Base-by-base conservation (phyloP, 768 basidiomycete genomes). In the Pleurotus ostreatus region DNA sequence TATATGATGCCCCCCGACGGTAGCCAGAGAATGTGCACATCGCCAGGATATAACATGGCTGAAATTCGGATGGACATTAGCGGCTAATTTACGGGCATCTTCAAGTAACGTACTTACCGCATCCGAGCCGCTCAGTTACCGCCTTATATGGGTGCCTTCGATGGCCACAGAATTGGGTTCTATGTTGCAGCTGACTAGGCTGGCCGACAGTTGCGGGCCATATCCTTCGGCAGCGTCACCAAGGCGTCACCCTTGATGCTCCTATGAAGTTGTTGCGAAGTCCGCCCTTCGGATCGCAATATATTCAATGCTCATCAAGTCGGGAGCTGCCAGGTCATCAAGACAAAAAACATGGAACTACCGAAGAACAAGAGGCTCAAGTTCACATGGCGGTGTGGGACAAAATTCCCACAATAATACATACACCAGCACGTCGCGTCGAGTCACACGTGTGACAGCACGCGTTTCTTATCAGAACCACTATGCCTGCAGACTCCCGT, bases 41-140 rank as follows among this genome's bases (percentile, higher is more conserved):
- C n/a, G 41, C 41, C n/a, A 16, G 51, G 51, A 53, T 53, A 53
- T 53, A 53, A 5, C 11, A 16, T 53, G 51, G 51, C 39, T 40
- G 51, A 53, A 53, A 39, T 38, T 53, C 51, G 51, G 51, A 18
- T 20, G 23, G 9, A 39, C 13, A 8, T 12, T 12, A 53, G n/a
- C 51, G 51, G 51, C 16, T 18, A 41, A 53, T 40, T 53, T 53
- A 23, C 51, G 51, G 41, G 51, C 22, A 39, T 11, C 37, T 2
- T 53, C 38, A 16, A 39, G 30, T 34, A 34, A 34, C 30, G 30
- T 34, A 34, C 30, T 18, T n/a, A 13, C 51, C 51, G 51, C 51
- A 53, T 53, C 41, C 51, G 39, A 22, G 23, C 51, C 51, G 51
- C 51, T 39, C 22, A 30, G 18, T 16, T 23, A 20, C 46, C n/a